Evolutionary conservation across 805 yeast species (phyloP).

Genomic region (Teunomyces cretensis): DNA sequence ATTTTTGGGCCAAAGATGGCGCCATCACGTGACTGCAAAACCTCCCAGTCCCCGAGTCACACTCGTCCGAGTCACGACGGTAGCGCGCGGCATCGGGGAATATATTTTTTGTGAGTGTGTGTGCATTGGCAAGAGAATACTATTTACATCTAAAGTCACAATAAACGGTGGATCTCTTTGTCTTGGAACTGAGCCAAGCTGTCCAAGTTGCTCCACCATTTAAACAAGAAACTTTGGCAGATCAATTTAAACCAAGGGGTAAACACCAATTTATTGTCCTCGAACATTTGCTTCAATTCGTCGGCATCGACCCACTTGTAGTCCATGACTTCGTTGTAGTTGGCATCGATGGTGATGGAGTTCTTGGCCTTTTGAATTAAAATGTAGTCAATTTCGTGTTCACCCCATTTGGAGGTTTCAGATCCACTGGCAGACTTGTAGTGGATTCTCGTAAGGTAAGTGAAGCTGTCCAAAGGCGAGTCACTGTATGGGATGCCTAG

Average conservation of each 20-base stretch:
- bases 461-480: slow-evolving; percentile 65
- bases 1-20: not conserved
- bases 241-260: slow-evolving; percentile 99
- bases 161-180: slow-evolving; percentile 49
- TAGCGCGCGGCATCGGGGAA: too few species aligned
- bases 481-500: slow-evolving; percentile 72
- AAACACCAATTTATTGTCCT: slow-evolving; percentile 63
- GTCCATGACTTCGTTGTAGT: slow-evolving; percentile 77
- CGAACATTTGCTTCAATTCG: slow-evolving; percentile 74
- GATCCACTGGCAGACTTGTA: slow-evolving; percentile 81
- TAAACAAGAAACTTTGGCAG: slow-evolving; percentile 84
- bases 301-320: slow-evolving; percentile 66
- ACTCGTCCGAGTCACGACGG: not conserved
- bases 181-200: slow-evolving; percentile 51
- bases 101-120: not conserved
- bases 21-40: not conserved
- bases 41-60: not conserved
- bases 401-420: slow-evolving; percentile 79
- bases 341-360: slow-evolving; percentile 57
- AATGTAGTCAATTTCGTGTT: slow-evolving; percentile 95
- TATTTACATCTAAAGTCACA: slow-evolving; percentile 18
- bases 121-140: not conserved
- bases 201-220: slow-evolving; percentile 88
- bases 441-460: slow-evolving; percentile 90
- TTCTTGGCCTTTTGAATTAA: slow-evolving; percentile 65